These are phyloP conservation scores for Suillus fuscotomentosus DNA, from an alignment of 768 basidiomycete genomes.

Conservation along the genomic window DNA sequence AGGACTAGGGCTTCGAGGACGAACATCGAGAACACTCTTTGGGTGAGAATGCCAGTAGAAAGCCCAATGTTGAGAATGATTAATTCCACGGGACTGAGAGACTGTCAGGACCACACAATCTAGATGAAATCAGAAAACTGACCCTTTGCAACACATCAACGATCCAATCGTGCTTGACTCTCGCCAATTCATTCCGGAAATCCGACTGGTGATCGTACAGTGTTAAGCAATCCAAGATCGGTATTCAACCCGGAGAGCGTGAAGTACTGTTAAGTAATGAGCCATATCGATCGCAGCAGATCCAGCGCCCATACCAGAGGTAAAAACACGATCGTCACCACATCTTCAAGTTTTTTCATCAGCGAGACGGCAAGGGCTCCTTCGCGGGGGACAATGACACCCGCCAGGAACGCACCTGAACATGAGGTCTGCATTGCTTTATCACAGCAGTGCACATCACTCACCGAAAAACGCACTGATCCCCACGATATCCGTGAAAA, in stretches of 20 bases:
- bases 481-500: constrained; percentile 94
- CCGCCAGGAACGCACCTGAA: constrained; percentile 78
- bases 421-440: neutral
- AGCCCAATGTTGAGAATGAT: constrained; percentile 96
- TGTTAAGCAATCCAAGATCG: constrained; percentile 78
- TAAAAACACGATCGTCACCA: constrained; percentile 87
- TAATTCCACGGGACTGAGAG: constrained; percentile 75
- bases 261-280: constrained; percentile 65
- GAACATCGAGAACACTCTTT: constrained; percentile 92
- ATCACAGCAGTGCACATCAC: constrained; percentile 10
- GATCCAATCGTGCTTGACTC: constrained; percentile 86
- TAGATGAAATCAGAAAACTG: constrained; percentile 29
- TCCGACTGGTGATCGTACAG: constrained; percentile 64
- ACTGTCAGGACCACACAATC: constrained; percentile 4
- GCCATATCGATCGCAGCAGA: neutral
- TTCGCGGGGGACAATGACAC: constrained; percentile 81
- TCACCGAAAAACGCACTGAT: constrained; percentile 88
- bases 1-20: constrained; percentile 81
- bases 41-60: constrained; percentile 70
- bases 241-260: constrained; percentile 90
- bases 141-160: constrained; percentile 97
- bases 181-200: constrained; percentile 73
- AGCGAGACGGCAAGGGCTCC: constrained; percentile 81
- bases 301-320: constrained; percentile 62
- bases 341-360: constrained; percentile 93